Conservation (phyloP, 192 early-diverging fungal species). For the Piromyces finnis region DNA sequence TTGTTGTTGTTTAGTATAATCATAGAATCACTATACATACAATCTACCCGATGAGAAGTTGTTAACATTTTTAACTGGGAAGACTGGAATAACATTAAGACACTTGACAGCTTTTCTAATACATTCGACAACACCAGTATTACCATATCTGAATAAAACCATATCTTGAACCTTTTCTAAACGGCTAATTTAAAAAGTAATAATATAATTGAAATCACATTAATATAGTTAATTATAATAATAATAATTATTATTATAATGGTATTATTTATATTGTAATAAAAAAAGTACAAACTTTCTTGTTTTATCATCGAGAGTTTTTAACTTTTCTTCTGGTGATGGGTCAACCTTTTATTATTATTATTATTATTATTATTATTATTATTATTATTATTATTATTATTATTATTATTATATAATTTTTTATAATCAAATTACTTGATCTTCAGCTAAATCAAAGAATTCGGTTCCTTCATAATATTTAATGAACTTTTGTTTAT, state of each 20-base stretch:
- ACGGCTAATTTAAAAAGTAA: neutral
- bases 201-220: no score
- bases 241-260: no score
- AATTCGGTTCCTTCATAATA: conserved; percentile 32
- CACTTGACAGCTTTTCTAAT: conserved; percentile 41
- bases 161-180: conserved; percentile 37
- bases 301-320: conserved; percentile 12
- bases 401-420: neutral
- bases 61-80: conserved; percentile 52
- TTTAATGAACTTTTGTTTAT: conserved; percentile 27
- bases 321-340: conserved; percentile 5
- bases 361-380: no score
- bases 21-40: conserved; percentile 2
- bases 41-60: conserved; percentile 33
- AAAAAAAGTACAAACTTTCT: neutral
- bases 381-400: no score
- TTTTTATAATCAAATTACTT: neutral
- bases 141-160: conserved; percentile 66
- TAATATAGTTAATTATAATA: no score
- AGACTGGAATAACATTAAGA: conserved; percentile 50
- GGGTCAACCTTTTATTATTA: neutral
- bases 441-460: conserved; percentile 19
- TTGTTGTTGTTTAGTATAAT: no score
- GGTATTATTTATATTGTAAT: no score
- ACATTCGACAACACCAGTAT: conserved; percentile 60